Evolutionary conservation across 768 basidiomycete genomes (phyloP), one percentile per base, ranked within the genome.

Genomic region (Trametes sanguinea): DNA sequence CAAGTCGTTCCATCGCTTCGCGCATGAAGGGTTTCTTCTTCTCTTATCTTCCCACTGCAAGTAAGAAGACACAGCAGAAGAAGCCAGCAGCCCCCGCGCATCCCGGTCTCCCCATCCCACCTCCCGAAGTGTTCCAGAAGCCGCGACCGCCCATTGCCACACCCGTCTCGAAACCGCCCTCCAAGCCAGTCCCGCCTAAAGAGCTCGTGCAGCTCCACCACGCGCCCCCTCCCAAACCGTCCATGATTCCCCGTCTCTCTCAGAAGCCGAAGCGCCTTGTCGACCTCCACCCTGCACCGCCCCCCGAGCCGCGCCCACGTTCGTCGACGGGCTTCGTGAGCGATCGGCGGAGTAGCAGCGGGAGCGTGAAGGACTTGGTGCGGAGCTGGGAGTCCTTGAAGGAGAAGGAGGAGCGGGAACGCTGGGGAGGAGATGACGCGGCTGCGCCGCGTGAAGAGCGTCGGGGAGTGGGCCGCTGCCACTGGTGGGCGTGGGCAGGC

Each of bases 351-450:
- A 85, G 83, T 61, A 89, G 90, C 67, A 83, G 82, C 13, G 79
- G 81, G 53, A 90, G 88, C 67, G 90, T 92, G 60, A 89, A 82
- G 73, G 89, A 92, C 54, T 71, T 92, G 56, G 83, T 91, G 54
- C 79, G 74, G 70, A 81, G 77, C 33, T 92, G 85, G 67, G 89
- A 92, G 73, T 72, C 66, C 59, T 47, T 78, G 66, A 76, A 77
- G 22, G 73, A 78, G 69, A 68, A 67, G 51, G 71, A 67, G 42
- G 69, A 66, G 51, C 67, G 66, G 60, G 73, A 64, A 60, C 57
- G 55, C 6, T 68, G 68, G 68, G 45, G 54, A 76, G 69, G 72
- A 64, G 54, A 37, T n/a, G 33, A 16, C 59, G 54, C 37, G 54
- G 44, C 56, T 65, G 51, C 54, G 73, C 69, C 70, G 74, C 57